Evolutionary conservation across 208 protist genomes (phyloP), one percentile per base, ranked within the genome.

Genomic region (Strigomonas galati): DNA sequence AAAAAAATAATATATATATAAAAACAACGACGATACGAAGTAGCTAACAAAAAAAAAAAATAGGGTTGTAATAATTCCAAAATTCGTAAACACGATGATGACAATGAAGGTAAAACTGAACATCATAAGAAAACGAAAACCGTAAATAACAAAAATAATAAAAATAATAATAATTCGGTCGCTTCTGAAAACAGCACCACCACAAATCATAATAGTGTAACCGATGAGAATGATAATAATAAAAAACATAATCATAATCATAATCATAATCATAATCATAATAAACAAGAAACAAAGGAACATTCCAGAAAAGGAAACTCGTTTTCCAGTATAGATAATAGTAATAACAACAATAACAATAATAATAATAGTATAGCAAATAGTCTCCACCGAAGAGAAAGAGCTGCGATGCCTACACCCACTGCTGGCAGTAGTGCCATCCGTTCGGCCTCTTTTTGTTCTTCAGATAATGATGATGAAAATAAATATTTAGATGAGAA

Each of bases 1-100:
- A n/a, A n/a, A n/a, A n/a, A n/a, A n/a, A n/a, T n/a, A n/a, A n/a
- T n/a, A n/a, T n/a, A n/a, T n/a, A n/a, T n/a, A n/a, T n/a, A n/a
- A n/a, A n/a, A n/a, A n/a, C n/a, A n/a, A n/a, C n/a, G n/a, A n/a
- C n/a, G n/a, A n/a, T n/a, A n/a, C n/a, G n/a, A n/a, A n/a, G n/a
- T n/a, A n/a, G n/a, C n/a, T n/a, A n/a, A 48, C 43, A 30, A 62
- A 71, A 54, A 71, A 55, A 40, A 62, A 55, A 53, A 67, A 24
- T 48, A 67, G 6, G n/a, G n/a, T n/a, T n/a, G n/a, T 12, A 59
- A 43, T 62, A 7, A 51, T 63, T 60, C 37, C 51, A 28, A 0
- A 27, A 57, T 32, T n/a, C 53, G 61, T 51, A 40, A 32, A 46
- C 46, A 17, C 17, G 17, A 48, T 48, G 17, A 48, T 48, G 17